Evolutionary conservation across 345 rosid genomes (phyloP), one percentile per base, ranked within the genome.

Genomic region (Cardamine resedifolia): DNA sequence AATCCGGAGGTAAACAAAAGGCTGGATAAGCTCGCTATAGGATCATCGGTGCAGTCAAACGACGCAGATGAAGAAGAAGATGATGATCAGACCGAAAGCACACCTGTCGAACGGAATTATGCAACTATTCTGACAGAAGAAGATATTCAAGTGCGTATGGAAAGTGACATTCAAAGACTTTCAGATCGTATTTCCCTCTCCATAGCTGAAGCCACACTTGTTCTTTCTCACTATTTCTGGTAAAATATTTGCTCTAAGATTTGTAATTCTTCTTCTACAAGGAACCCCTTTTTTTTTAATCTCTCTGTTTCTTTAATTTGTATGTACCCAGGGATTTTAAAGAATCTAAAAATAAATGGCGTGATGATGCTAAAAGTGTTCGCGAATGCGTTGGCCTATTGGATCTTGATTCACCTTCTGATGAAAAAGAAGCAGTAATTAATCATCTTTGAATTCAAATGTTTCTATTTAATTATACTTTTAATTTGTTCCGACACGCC

Each of bases 191-290:
- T 38, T 51, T 73, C 16, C 15, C 26, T 75, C 19, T 53, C 74
- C 64, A 28, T 18, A 75, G 33, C 24, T 12, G 74, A 75, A 31
- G 70, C 74, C 50, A 75, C 50, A 21, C 69, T 75, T 52, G 5
- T 75, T 9, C 74, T 75, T 12, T 20, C 68, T 30, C 18, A 52
- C 3, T 52, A 31, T 15, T 11, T 0, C 30, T 6, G 78, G 78
- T 75, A 74, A 58, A n/a, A 44, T 3, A 58, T 16, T 31, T 28
- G 34, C 19, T 60, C 41, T 71, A 10, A 24, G 1, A 21, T 56
- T 51, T 11, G 27, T 49, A 20, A 51, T 59, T 59, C 23, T 60
- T 68, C 16, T 16, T 30, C 9, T 26, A 31, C 50, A 75, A 41
- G 68, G 4, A 39, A 50, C 14, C 49, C 0, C 28, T 49, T 50